Evolutionary conservation across 23 red algal genomes (phyloP), one percentile per base, ranked within the genome.

Genomic region (Gracilariopsis chorda): DNA sequence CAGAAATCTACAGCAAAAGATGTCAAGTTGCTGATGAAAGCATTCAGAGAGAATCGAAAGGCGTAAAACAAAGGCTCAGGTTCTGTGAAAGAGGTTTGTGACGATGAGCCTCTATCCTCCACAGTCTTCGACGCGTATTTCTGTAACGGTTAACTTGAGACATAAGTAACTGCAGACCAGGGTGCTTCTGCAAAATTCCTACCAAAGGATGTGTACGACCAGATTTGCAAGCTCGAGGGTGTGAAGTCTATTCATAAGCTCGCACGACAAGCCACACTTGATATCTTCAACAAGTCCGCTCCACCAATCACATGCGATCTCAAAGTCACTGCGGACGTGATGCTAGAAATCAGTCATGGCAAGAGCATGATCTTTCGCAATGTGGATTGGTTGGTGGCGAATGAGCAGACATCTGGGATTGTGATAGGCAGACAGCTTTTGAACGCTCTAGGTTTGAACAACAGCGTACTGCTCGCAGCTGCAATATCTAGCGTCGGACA

Each of bases 161-260:
- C 37, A 29, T 56, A 46, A 25, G 43, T 84, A 13, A 41, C 44
- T 47, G 58, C 56, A 5, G 37, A 69, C 35, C 58, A 84, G 48
- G 80, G 59, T 34, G 3, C 80, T 14, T 58, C 56, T 25, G 60
- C 37, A 6, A 84, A 84, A 23, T 46, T 84, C n/a, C 47, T 84
- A 13, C 59, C 80, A 21, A 33, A 70, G 20, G 63, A 65, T n/a
- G 19, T 42, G 2, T 70, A 42, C 24, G 39, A 42, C 2, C 39
- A 42, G 8, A 40, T 42, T 4, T 9, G 33, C 5, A 41, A 70
- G 63, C 6, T 42, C 34, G 34, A 70, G 19, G 63, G 63, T n/a
- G 29, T 70, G 1, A 2, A 16, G 1, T 7, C 32, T 9, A 28
- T 70, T 4, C 63, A 70, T 3, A 39, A 70, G 63, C 23, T 42